Percentiles rank a stretch among this genome's conserved stretches.
Evolutionary conservation across 139 green algal genomes (phyloP).

Genomic region (Astrephomene gubernaculifera): DNA sequence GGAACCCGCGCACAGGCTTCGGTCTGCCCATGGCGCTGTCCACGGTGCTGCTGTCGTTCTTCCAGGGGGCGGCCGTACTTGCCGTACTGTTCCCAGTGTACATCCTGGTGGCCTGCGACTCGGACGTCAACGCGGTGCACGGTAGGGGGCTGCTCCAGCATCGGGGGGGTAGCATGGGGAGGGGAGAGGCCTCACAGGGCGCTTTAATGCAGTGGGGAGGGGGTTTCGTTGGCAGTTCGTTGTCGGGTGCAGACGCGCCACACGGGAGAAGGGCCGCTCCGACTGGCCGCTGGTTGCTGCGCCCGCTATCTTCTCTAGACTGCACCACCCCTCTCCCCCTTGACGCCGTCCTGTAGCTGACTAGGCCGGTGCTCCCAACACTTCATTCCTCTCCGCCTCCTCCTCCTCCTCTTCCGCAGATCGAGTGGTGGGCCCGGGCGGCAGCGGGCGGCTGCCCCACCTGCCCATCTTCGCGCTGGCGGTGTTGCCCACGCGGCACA

Average conservation of each 20-base stretch:
- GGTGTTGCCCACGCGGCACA: slow-evolving; percentile 50
- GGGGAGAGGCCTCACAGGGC: no score
- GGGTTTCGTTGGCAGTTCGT: background rate
- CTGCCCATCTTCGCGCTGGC: slow-evolving; percentile 57
- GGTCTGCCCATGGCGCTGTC: slow-evolving; percentile 64
- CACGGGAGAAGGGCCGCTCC: no score
- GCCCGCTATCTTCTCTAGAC: no score
- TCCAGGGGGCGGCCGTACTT: slow-evolving; percentile 68
- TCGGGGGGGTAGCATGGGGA: background rate
- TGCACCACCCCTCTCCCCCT: no score
- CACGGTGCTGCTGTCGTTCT: slow-evolving; percentile 67
- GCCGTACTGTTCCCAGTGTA: slow-evolving; percentile 76
- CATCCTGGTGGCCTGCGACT: slow-evolving; percentile 73
- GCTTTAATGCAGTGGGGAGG: no score
- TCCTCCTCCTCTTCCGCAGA: slow-evolving; percentile 10
- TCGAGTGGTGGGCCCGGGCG: background rate
- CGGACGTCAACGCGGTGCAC: slow-evolving; percentile 49
- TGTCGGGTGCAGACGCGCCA: background rate
- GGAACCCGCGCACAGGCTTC: slow-evolving; percentile 76
- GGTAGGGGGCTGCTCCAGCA: background rate
- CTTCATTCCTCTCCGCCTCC: no score
- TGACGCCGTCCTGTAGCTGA: no score
- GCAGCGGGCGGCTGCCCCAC: background rate
- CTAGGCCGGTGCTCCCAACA: no score
- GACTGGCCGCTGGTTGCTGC: background rate